phyloP scores from a whole-genome alignment of 2,329 filamentous ascomycete species.

The Monosporascus sp. region DNA sequence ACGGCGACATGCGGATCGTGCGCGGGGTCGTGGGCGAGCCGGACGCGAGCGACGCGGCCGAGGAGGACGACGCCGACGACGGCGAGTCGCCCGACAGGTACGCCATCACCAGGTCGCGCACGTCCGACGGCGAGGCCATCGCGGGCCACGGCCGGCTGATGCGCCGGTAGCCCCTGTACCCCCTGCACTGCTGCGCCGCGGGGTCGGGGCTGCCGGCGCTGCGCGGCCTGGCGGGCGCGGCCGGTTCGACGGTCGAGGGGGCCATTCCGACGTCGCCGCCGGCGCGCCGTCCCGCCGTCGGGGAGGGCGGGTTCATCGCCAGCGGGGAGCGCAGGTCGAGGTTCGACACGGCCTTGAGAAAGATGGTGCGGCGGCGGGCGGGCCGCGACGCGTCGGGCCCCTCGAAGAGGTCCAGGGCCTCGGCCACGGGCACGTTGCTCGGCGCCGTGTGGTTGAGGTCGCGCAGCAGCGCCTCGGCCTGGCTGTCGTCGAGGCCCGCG shows the following conservation, averaged over 20 bases:
- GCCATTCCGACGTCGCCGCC: too few species aligned
- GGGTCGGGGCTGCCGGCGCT: background rate
- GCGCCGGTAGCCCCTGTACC: background rate
- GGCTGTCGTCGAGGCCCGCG: background rate
- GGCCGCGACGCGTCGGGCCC: background rate
- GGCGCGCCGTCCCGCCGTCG: too few species aligned
- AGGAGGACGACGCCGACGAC: background rate
- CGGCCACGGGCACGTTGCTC: background rate
- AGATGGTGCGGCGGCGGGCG: background rate
- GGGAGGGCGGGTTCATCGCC: background rate
- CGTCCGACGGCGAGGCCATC: background rate
- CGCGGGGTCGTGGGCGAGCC: background rate
- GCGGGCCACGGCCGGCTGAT: background rate
- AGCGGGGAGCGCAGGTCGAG: background rate
- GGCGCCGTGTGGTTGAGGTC: background rate
- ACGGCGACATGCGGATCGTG: background rate
- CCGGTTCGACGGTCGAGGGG: background rate
- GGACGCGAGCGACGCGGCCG: background rate
- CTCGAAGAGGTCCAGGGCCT: background rate
- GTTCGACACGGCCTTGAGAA: background rate
- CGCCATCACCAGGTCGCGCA: background rate
- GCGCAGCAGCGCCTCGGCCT: background rate
- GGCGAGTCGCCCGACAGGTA: background rate
- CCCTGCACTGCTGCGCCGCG: background rate
- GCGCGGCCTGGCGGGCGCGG: background rate